Evolutionary conservation across 257 asterid species (phyloP), one percentile per base, ranked within the genome.

Genomic region (Cinchona pubescens): DNA sequence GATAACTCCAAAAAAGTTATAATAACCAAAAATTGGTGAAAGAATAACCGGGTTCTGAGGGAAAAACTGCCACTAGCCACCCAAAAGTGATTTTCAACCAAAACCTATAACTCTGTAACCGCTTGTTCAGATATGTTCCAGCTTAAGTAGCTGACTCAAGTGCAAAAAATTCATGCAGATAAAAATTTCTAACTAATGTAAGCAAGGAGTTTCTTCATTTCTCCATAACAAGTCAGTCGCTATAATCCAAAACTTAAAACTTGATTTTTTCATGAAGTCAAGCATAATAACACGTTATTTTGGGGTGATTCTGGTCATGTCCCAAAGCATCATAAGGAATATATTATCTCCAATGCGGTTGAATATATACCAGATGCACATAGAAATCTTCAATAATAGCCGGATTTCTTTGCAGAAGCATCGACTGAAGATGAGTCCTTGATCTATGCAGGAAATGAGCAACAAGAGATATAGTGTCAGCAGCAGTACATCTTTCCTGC

Each of bases 401-500:
- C 38, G 84, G 92, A 81, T 91, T 90, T 70, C 82, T 88, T 74
- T 85, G 96, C 75, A 86, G 94, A 90, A 95, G 97, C 91, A 86
- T 89, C 46, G 97, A 87, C 69, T 92, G 99, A 78, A 95, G 90
- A 87, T 95, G 94, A 62, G 87, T 77, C 86, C 87, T 95, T 68
- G 98, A 95, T 91, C 88, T 88, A 87, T 86, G 92, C 92, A 95
- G 89, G 80, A 95, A 85, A 86, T 85, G 92, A 87, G 97, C 97
- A 88, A 95, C 96, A 82, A 93, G 91, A 79, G 89, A 83, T 73
- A 91, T 75, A 77, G 94, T 86, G 88, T 92, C 98, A 79, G 96
- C 97, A 81, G 89, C 99, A 51, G 96, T 91, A 89, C 99, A 95
- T 84, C 99, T 90, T 88, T 92, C 99, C 99, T 95, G 99, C 94